Evolutionary conservation across 352 stramenopile species (phyloP).

Genomic region (Phytophthora pluvialis): DNA sequence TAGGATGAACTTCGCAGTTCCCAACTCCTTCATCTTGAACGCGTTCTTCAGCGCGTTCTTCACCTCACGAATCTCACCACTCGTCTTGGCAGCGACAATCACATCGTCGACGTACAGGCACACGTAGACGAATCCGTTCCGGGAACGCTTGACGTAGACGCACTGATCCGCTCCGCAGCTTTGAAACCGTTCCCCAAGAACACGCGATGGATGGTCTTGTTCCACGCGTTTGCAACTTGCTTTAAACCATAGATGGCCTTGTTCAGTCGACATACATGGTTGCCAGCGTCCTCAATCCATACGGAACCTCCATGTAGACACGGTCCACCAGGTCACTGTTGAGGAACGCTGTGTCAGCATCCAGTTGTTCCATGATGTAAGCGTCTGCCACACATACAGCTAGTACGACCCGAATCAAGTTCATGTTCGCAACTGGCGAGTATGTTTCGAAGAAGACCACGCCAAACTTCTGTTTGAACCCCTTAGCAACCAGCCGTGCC

Average conservation of each 20-base stretch:
- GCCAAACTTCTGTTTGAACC: constrained; percentile 38
- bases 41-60: constrained; percentile 9
- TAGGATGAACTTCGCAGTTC: constrained; percentile 18
- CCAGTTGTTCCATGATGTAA: constrained; percentile 32
- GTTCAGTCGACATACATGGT: constrained; percentile 11
- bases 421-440: constrained; percentile 42
- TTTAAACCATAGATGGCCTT: constrained; percentile 28
- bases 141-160: constrained; percentile 15
- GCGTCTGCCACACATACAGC: constrained; percentile 1
- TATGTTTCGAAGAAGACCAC: constrained; percentile 41
- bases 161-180: constrained; percentile 28
- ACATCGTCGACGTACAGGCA: constrained; percentile 3
- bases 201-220: constrained; percentile 8
- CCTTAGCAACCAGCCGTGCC: constrained; percentile 37
- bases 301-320: constrained; percentile 22
- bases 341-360: constrained; percentile 45
- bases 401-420: constrained; percentile 39
- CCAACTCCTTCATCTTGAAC: constrained; percentile 37
- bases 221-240: constrained; percentile 27
- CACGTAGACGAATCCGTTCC: constrained; percentile 14
- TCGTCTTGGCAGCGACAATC: constrained; percentile 16
- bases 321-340: constrained; percentile 17
- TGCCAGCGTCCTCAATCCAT: not conserved
- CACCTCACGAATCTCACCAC: constrained; percentile 8
- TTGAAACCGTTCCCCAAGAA: constrained; percentile 11